A percentile compares a stretch with the other conserved stretches of the same genome.
Conservation (phyloP, 2,329 filamentous ascomycete species). For the Berkeleyomyces basicola region DNA sequence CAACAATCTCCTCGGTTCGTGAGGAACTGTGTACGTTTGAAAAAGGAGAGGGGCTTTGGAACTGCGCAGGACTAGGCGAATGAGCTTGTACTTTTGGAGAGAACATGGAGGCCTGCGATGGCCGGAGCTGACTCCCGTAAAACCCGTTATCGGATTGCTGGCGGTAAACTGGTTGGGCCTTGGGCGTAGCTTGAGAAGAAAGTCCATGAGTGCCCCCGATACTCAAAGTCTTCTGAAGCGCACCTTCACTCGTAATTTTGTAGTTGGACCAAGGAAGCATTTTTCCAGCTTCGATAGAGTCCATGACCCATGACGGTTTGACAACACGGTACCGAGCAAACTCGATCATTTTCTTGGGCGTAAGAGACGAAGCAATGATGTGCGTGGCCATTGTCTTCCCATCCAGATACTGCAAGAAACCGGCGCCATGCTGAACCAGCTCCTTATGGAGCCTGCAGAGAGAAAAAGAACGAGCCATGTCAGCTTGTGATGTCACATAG, state of each 20-base stretch:
- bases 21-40: not conserved
- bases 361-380: constrained; percentile 79
- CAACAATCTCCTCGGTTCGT: constrained; percentile 11
- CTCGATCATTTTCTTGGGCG: constrained; percentile 83
- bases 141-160: constrained; percentile 72
- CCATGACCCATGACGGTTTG: constrained; percentile 85
- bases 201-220: constrained; percentile 40
- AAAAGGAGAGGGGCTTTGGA: constrained; percentile 3
- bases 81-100: not conserved
- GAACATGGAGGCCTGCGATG: not conserved
- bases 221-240: constrained; percentile 60
- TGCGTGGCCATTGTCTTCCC: constrained; percentile 91
- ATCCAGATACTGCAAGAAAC: constrained; percentile 87
- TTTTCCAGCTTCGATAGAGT: constrained; percentile 68
- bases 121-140: constrained; percentile 57
- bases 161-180: constrained; percentile 46
- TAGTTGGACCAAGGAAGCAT: constrained; percentile 77
- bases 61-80: not conserved
- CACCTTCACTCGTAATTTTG: constrained; percentile 68
- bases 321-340: constrained; percentile 80
- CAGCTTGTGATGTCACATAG: constrained; percentile 13
- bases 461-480: not conserved
- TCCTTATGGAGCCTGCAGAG: constrained; percentile 52
- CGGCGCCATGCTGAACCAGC: constrained; percentile 84
- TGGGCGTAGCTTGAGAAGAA: constrained; percentile 46